phyloP scores from a whole-genome alignment of 768 basidiomycete genomes.

The Suillus brevipes region DNA sequence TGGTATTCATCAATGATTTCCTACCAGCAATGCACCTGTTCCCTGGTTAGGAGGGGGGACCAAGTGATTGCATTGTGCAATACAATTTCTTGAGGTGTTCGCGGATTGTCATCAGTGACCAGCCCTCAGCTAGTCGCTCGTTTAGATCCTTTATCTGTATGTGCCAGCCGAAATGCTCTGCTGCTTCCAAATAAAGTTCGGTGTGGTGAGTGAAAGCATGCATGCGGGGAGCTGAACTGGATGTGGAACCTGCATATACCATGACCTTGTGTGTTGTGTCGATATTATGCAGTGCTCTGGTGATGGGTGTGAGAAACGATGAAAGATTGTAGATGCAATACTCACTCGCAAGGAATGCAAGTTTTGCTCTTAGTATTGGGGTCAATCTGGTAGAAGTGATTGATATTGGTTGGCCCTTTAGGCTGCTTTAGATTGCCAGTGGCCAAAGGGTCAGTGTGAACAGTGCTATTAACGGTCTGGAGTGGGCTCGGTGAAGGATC shows the following conservation, averaged over 20 bases:
- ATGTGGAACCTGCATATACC: neutral
- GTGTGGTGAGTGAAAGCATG: neutral
- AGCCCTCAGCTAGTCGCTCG: neutral
- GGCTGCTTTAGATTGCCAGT: neutral
- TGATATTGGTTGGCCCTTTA: neutral
- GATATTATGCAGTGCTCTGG: neutral
- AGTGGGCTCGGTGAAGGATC: too few species aligned
- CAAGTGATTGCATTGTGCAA: neutral
- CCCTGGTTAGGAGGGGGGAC: neutral
- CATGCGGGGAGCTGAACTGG: neutral
- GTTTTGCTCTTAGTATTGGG: neutral
- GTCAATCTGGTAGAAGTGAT: neutral
- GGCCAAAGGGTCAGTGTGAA: neutral
- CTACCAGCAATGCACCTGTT: neutral
- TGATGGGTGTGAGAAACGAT: neutral
- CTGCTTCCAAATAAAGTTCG: neutral
- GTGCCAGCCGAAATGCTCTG: neutral
- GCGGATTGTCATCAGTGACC: neutral
- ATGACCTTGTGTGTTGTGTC: neutral
- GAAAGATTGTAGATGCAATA: neutral
- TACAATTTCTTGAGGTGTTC: neutral
- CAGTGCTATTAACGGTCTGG: neutral
- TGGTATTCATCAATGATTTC: constrained; percentile 8
- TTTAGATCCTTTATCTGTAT: neutral
- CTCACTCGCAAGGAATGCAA: neutral